Evolutionary conservation across 148 eudicot genomes (phyloP), one percentile per base, ranked within the genome.

Genomic region (Agrostemma githago): DNA sequence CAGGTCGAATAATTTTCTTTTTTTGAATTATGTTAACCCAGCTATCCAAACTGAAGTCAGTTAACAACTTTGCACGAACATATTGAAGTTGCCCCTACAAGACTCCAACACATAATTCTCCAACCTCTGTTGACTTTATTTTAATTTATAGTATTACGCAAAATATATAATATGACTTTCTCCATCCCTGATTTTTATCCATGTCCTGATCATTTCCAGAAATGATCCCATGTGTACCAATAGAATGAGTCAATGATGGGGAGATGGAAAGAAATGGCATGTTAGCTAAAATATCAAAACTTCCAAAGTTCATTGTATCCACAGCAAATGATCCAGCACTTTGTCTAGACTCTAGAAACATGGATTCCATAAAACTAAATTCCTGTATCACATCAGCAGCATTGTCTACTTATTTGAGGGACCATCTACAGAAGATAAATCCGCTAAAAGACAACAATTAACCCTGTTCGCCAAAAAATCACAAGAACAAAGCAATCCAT

Each of bases 211-310:
- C 57, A 68, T 34, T 68, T 44, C 37, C 71, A 44, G 38, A 46
- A 9, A 68, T 54, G 21, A 68, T 48, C 37, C 20, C 71, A 68
- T 44, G 71, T 68, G 57, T 68, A 20, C 71, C 71, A 21, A 46
- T 39, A 68, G 44, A 11, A 68, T 46, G 57, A 20, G 3, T 7
- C 4, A 68, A 19, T 68, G 71, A 68, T 46, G 56, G 57, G 20
- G 71, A 20, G 44, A 65, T 14, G 70, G 11, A n/a, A 19, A 68
- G 38, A 44, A 1, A 68, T 20, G 57, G 37, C 9, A 68, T 68
- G 15, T 44, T 44, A 68, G 26, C 71, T 20, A 20, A 68, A 46
- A 19, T 5, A 21, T 43, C 39, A 66, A n/a, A 39, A 51, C 56
- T 51, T 15, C 8, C 10, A 51, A 51, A 14, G 67, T 63, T 39